These are phyloP conservation scores for Avena atlantica DNA, from an alignment of 176 grass and related monocot genomes.

Conservation along the genomic window DNA sequence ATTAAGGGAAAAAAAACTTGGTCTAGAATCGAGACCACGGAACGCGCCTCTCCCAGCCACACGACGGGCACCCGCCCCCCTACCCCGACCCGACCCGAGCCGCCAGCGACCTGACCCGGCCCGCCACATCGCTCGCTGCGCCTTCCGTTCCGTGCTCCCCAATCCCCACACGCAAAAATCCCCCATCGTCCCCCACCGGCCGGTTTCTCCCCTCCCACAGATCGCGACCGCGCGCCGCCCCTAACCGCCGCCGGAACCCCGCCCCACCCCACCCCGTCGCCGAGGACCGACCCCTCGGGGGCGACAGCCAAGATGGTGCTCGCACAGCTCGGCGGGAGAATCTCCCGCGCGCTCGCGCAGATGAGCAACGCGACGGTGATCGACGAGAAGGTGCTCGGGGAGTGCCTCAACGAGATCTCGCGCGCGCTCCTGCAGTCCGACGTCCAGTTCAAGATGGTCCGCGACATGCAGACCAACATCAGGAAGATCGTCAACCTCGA, in stretches of 20 bases:
- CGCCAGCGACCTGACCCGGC: background rate
- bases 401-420: conserved; percentile 78
- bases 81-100: background rate
- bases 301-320: conserved; percentile 57
- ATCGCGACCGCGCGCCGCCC: background rate
- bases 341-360: conserved; percentile 77
- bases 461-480: conserved; percentile 70
- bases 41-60: no score
- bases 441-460: conserved; percentile 68
- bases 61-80: background rate
- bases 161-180: background rate
- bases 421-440: conserved; percentile 64
- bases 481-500: conserved; percentile 67
- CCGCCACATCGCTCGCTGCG: background rate
- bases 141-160: background rate
- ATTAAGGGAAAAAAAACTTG: no score
- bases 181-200: background rate
- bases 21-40: no score
- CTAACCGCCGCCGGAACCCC: background rate
- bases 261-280: background rate
- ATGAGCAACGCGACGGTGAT: conserved; percentile 87
- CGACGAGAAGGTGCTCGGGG: conserved; percentile 76
- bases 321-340: conserved; percentile 75
- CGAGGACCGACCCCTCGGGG: background rate
- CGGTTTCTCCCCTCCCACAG: background rate